Percentiles rank a stretch among this genome's conserved stretches.
phyloP scores from a whole-genome alignment of 2,329 filamentous ascomycete species.

The Corniculantispora saksenae region DNA sequence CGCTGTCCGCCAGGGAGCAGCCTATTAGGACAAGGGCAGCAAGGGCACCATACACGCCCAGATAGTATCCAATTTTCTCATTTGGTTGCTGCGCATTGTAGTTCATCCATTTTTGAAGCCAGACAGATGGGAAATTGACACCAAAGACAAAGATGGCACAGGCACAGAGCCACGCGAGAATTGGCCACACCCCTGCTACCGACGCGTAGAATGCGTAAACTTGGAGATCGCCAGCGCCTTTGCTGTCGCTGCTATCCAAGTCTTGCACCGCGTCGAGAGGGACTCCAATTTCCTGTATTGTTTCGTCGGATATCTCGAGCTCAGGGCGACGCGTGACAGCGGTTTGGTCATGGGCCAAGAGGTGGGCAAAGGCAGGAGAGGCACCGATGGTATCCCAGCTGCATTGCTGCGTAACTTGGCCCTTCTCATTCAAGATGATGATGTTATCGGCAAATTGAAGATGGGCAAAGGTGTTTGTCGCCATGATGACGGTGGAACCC shows the following conservation, averaged over 20 bases:
- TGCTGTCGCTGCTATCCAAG: slow-evolving; percentile 10
- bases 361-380: neutral
- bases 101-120: slow-evolving; percentile 30
- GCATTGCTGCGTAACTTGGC: slow-evolving; percentile 25
- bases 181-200: slow-evolving; percentile 19
- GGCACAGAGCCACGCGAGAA: slow-evolving; percentile 22
- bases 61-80: slow-evolving; percentile 25
- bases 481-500: slow-evolving; percentile 28
- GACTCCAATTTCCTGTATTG: slow-evolving; percentile 18
- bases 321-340: neutral
- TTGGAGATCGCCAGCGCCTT: slow-evolving; percentile 20
- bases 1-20: slow-evolving; percentile 14
- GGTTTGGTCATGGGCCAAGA: neutral
- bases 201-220: slow-evolving; percentile 24
- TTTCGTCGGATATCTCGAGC: slow-evolving; percentile 22
- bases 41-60: slow-evolving; percentile 24
- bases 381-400: neutral
- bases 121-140: slow-evolving; percentile 26
- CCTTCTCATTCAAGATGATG: slow-evolving; percentile 26
- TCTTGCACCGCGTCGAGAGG: neutral
- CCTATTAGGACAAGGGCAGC: slow-evolving; percentile 21
- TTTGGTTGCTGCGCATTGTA: slow-evolving; percentile 24
- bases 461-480: slow-evolving; percentile 23
- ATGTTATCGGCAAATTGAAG: slow-evolving; percentile 27
- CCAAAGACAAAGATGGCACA: slow-evolving; percentile 24